Evolutionary conservation across 1,284 basidiomycete genomes (phyloP).

Genomic region (Microbotryomycetes sp.): DNA sequence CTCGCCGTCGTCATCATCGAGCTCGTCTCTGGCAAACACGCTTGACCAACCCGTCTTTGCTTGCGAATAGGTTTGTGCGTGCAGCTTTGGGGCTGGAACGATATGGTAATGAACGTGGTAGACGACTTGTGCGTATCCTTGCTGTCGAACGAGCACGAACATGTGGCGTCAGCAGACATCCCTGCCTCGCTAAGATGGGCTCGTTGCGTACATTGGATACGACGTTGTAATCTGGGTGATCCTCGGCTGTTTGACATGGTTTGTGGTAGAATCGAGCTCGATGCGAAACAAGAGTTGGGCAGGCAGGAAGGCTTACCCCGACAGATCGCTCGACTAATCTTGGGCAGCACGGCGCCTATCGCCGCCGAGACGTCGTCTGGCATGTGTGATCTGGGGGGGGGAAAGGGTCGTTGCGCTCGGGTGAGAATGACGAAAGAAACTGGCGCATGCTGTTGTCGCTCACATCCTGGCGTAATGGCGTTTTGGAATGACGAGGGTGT

Average conservation of each 20-base stretch:
- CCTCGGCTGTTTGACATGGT: conserved; percentile 46
- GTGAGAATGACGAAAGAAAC: neutral
- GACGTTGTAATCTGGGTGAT: conserved; percentile 60
- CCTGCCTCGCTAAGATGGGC: conserved; percentile 24
- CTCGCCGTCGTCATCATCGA: conserved; percentile 56
- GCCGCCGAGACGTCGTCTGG: conserved; percentile 55
- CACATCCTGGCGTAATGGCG: conserved; percentile 53
- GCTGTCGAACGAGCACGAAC: conserved; percentile 39
- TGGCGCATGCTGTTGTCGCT: neutral
- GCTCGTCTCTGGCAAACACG: conserved; percentile 54
- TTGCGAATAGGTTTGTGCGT: conserved; percentile 29
- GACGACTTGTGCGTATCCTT: conserved; percentile 71
- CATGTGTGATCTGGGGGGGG: conserved; percentile 47
- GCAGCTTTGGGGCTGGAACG: conserved; percentile 58
- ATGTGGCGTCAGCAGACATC: no score
- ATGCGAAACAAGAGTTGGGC: neutral
- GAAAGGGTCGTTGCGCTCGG: neutral
- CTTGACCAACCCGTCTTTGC: conserved; percentile 40
- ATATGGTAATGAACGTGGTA: conserved; percentile 75
- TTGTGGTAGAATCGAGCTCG: neutral
- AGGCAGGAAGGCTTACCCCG: conserved; percentile 44
- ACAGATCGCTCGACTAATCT: conserved; percentile 55
- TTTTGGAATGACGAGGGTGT: conserved; percentile 62
- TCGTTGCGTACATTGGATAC: conserved; percentile 51
- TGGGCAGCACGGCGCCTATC: conserved; percentile 53